Evolutionary conservation across 176 grass and related monocot species (phyloP), one percentile per base, ranked within the genome.

Genomic region (Carex scoparia): DNA sequence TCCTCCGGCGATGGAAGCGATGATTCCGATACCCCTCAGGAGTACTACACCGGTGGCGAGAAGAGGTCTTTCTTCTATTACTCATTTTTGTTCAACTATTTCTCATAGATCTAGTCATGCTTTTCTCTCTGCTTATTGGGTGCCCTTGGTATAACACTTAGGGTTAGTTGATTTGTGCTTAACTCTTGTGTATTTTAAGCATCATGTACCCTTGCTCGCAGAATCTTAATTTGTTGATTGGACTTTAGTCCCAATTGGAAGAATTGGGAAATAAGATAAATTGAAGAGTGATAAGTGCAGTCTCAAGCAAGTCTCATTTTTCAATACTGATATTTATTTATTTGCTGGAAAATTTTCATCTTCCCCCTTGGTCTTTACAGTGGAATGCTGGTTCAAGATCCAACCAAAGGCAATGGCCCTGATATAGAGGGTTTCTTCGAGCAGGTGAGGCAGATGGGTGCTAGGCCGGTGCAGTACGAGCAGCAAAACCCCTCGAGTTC

Each of bases 21-120:
- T 80, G 94, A 97, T 66, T 89, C 87, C 65, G 91, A 98, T 55
- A 87, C 85, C 61, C 96, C 93, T 54, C 93, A 95, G 91, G 91
- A 99, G 91, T 99, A 99, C 81, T 99, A 99, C 80, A 99, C 93
- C 70, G 93, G 96, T 38, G 93, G 96, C 65, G 96, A 95, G 91
- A 99, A 99, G 83, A 99, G 96, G 96, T 94, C 15, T 58, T 51
- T 76, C 38, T 40, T 54, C 81, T 56, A 31, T 79, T 31, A 55
- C 72, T 87, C n/a, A 42, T 8, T 82, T 73, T 10, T 15, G 13
- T 79, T 53, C 35, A 79, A 65, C n/a, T 71, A 7, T 10, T 13
- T 55, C 7, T 78, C 81, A 11, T 46, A 16, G 73, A 78, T 82
- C 56, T 85, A 88, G 10, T 84, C 49, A 69, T 66, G 23, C 80